Evolutionary conservation across 225 moss, liverwort and hornwort species (phyloP).

Genomic region (Pseudisothecium myosuroides): DNA sequence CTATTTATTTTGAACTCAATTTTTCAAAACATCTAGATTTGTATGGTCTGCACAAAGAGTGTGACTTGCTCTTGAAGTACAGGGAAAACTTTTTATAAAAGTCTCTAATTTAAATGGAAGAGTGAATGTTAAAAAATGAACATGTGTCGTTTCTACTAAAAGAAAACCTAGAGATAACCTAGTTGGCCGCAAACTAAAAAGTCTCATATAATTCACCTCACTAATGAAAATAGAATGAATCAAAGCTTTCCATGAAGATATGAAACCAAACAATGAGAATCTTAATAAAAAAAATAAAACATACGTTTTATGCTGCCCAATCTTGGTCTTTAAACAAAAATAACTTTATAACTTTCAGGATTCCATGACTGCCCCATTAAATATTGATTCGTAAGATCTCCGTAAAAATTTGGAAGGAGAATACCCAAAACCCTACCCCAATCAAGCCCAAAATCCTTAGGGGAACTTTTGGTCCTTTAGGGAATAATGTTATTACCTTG

Average conservation of each 20-base stretch:
- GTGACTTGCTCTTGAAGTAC: not conserved
- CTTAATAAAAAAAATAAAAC: not conserved
- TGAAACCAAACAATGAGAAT: not conserved
- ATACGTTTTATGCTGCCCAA: not conserved
- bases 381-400: not conserved
- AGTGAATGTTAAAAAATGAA: not conserved
- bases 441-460: not conserved
- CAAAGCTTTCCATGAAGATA: not conserved
- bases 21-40: not conserved
- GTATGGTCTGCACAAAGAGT: not conserved
- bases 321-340: not conserved
- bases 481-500: conserved; percentile 38
- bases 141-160: not conserved
- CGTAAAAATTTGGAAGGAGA: not conserved
- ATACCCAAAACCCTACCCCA: not conserved
- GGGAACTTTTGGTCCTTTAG: not conserved
- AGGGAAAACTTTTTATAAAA: not conserved
- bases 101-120: not conserved
- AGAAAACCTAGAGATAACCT: not conserved
- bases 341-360: not conserved
- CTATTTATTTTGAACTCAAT: not conserved
- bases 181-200: not conserved
- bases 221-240: not conserved
- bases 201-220: not conserved
- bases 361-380: not conserved